Percentiles rank a stretch among this genome's conserved stretches.
Conservation (phyloP, 495 filamentous ascomycete species). For the Daldinia bambusicola region DNA sequence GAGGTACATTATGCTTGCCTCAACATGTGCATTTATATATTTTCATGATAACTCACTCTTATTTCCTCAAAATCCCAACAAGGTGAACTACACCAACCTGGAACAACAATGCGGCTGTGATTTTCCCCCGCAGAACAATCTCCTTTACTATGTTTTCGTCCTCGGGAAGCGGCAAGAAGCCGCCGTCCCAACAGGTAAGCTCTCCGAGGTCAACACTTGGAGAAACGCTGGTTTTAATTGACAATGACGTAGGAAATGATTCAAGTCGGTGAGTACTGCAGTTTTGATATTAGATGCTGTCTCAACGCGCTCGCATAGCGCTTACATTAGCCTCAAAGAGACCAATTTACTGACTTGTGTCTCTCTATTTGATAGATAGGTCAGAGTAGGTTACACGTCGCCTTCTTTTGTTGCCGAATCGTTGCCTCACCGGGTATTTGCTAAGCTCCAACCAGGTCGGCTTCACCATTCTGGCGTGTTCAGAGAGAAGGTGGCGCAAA, state of each 20-base stretch:
- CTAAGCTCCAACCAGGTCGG: slow-evolving; percentile 62
- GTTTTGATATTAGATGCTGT: slow-evolving; percentile 10
- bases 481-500: slow-evolving; percentile 60
- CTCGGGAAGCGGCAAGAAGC: slow-evolving; percentile 71
- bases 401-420: slow-evolving; percentile 7
- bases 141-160: slow-evolving; percentile 63
- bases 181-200: slow-evolving; percentile 73
- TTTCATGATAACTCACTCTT: neutral
- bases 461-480: slow-evolving; percentile 91
- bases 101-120: slow-evolving; percentile 43
- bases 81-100: slow-evolving; percentile 12
- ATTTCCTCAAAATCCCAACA: slow-evolving; percentile 11
- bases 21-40: neutral
- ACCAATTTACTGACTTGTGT: slow-evolving; percentile 33
- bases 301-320: slow-evolving; percentile 33
- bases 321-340: slow-evolving; percentile 23
- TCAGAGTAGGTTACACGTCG: slow-evolving; percentile 64
- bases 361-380: slow-evolving; percentile 59
- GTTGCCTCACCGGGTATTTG: slow-evolving; percentile 7
- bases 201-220: slow-evolving; percentile 9
- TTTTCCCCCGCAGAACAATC: slow-evolving; percentile 24
- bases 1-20: too few relatives aligned
- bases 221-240: slow-evolving; percentile 28
- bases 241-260: slow-evolving; percentile 88
- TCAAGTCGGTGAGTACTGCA: slow-evolving; percentile 82